These are phyloP conservation scores for Quercus tomentella DNA, from an alignment of 331 rosid species.

Conservation along the genomic window DNA sequence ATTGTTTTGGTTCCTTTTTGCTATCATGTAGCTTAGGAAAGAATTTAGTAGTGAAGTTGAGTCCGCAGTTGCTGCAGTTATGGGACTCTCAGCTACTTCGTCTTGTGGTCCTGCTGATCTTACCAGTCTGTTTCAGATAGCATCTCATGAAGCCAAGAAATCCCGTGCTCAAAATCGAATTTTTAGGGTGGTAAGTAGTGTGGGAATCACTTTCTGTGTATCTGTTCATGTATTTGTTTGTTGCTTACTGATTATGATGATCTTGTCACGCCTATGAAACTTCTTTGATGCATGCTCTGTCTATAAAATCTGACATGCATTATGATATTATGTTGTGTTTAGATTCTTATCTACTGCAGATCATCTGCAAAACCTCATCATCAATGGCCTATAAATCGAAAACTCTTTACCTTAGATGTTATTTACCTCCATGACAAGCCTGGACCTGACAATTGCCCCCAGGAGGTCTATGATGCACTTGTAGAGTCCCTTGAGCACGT, in stretches of 20 bases:
- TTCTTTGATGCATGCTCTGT: not conserved
- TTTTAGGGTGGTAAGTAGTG: conserved; percentile 65
- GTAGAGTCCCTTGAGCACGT: conserved; percentile 89
- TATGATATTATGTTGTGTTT: conserved; percentile 11
- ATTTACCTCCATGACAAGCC: conserved; percentile 96
- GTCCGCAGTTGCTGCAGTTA: conserved; percentile 53
- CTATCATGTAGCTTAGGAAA: conserved; percentile 51
- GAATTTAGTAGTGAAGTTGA: conserved; percentile 80
- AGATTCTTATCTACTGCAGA: conserved; percentile 93
- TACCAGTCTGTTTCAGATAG: conserved; percentile 67
- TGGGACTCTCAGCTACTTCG: conserved; percentile 49
- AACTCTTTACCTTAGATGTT: conserved; percentile 80
- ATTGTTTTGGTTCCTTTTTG: not conserved
- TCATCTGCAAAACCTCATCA: conserved; percentile 64
- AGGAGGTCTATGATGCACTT: conserved; percentile 76
- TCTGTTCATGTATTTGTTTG: not conserved
- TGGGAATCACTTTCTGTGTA: conserved; percentile 2
- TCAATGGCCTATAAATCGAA: conserved; percentile 78
- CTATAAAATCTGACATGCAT: conserved; percentile 17
- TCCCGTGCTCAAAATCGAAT: conserved; percentile 66
- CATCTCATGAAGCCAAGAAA: conserved; percentile 82
- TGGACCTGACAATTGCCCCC: conserved; percentile 93
- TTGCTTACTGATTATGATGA: not conserved
- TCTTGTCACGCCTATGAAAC: not conserved
- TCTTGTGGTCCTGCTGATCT: conserved; percentile 72